Evolutionary conservation across 2,329 filamentous ascomycete genomes (phyloP).

Genomic region (Calonectria ilicicola): DNA sequence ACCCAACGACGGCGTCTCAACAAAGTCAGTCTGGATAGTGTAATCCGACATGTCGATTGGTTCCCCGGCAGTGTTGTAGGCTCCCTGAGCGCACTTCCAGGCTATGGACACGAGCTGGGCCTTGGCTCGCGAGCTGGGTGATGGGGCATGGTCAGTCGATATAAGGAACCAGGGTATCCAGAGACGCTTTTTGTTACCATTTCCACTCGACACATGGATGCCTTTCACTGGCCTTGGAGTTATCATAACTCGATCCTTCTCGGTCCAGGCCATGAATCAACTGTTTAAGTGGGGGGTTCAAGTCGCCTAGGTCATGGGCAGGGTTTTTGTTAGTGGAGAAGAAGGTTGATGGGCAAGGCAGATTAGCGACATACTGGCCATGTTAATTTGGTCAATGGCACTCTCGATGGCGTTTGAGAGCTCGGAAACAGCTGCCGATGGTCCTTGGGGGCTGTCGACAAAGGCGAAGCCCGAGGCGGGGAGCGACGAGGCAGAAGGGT

Average conservation of each 20-base stretch:
- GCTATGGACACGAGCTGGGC: conserved; percentile 33
- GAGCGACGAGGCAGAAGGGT: background rate
- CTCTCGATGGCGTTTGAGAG: conserved; percentile 9
- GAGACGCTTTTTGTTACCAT: conserved; percentile 15
- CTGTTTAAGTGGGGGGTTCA: conserved; percentile 26
- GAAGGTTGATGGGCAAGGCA: background rate
- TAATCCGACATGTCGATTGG: conserved; percentile 25
- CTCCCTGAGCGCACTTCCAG: conserved; percentile 34
- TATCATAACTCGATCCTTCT: conserved; percentile 35
- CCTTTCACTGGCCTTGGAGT: conserved; percentile 30
- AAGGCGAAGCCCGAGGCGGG: conserved; percentile 19
- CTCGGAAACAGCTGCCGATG: conserved; percentile 8
- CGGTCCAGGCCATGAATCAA: conserved; percentile 37
- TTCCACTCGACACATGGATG: conserved; percentile 29
- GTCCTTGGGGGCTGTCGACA: conserved; percentile 15
- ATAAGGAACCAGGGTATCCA: background rate
- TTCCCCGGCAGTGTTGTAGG: conserved; percentile 23
- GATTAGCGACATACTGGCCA: conserved; percentile 5
- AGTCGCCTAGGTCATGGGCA: conserved; percentile 14
- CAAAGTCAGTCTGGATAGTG: conserved; percentile 22
- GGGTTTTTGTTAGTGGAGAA: conserved; percentile 8
- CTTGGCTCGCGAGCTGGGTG: conserved; percentile 22
- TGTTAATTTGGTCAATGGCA: conserved; percentile 12
- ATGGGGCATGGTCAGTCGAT: background rate
- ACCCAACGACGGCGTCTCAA: conserved; percentile 19